Evolutionary conservation across 169 alveolate species (phyloP).

Genomic region (Plasmodium vivax): DNA sequence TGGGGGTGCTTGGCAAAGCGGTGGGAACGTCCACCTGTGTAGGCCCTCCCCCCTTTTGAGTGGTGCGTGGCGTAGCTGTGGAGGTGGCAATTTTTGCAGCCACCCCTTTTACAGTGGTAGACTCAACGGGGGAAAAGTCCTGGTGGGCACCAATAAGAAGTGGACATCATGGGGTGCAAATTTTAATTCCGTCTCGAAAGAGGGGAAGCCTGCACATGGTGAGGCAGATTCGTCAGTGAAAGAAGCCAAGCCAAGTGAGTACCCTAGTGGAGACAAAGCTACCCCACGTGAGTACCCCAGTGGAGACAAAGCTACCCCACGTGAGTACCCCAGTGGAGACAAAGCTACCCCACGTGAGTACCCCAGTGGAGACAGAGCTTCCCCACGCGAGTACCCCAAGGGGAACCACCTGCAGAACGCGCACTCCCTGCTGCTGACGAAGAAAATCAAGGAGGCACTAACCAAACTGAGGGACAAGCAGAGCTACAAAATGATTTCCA

Average conservation of each 20-base stretch:
- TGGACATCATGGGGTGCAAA: not conserved
- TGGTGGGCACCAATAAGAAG: not conserved
- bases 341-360: not conserved
- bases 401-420: conserved; percentile 22
- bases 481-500: conserved; percentile 31
- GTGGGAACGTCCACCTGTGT: not conserved
- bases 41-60: not conserved
- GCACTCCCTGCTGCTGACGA: conserved; percentile 42
- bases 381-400: not conserved
- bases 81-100: not conserved
- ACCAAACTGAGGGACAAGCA: conserved; percentile 17
- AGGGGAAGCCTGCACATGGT: not conserved
- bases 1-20: not conserved
- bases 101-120: not conserved
- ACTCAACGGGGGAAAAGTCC: not conserved
- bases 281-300: not conserved
- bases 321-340: not conserved
- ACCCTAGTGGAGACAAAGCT: not conserved
- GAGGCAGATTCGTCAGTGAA: not conserved
- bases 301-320: not conserved
- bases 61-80: not conserved
- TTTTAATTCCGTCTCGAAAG: not conserved
- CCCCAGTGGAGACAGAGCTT: not conserved
- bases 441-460: conserved; percentile 44
- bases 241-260: not conserved